Evolutionary conservation across 2,329 filamentous ascomycete genomes (phyloP), one percentile per base, ranked within the genome.

Genomic region (Metarhizium guizhouense): DNA sequence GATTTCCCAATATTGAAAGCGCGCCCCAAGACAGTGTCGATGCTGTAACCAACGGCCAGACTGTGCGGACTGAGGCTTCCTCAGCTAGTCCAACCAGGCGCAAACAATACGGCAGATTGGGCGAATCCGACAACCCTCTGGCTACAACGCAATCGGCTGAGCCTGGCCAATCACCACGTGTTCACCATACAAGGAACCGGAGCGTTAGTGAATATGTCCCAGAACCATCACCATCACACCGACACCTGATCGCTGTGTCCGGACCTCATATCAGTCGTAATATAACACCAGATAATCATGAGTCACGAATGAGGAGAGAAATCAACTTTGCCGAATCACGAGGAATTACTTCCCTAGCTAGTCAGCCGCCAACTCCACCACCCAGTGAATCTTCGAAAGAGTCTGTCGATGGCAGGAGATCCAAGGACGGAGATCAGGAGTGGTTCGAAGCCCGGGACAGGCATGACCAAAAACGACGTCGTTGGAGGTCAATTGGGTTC

Each of bases 201-300:
- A 96, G 92, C 70, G 75, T 94, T 30, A 96, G 91, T 73, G 92
- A 96, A 61, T 96, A 95, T 69, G 79, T 84, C 0, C 90, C 91
- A 2, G 88, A 94, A 54, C 74, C 82, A 5, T 75, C 86, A 60
- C 78, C 84, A 47, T 80, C 87, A 52, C 79, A 86, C 1, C 88
- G 84, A 65, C 82, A 90, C 47, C 85, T 90, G 59, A 80, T 88
- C 55, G 89, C 87, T 0, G 84, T 94, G 16, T 87, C 86, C 6
- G 84, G 84, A 1, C 76, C 84, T 2, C 82, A 82, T 56, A 66
- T 68, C 61, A 77, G 64, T 63, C 70, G 63, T 53, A 73, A 70
- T 20, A 51, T 58, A 30, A 55, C 62, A 59, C 30, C 55, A 1
- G 72, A 72, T 64, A 70, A 64, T 25, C 71, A 73, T 29, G 76